phyloP scores from a whole-genome alignment of 169 alveolate genomes.

The Plasmodium sp. region DNA sequence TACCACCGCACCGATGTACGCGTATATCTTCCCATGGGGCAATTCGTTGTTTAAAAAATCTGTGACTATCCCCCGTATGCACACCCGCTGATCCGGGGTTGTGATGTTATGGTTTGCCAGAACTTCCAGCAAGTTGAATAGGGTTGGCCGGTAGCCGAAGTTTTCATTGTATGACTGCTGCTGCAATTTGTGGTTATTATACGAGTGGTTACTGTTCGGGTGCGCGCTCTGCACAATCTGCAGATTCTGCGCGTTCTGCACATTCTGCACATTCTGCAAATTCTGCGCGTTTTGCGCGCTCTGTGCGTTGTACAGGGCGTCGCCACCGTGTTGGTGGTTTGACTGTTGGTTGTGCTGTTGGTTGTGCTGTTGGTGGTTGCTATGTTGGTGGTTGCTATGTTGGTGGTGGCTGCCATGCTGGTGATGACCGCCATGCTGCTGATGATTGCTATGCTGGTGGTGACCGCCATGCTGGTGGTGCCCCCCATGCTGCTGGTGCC shows the following conservation, averaged over 20 bases:
- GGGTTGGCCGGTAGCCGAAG: slow-evolving; percentile 85
- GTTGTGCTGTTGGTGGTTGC: background rate
- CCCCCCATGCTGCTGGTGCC: background rate
- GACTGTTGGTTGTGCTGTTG: background rate
- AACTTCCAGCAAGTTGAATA: slow-evolving; percentile 88
- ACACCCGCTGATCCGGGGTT: slow-evolving; percentile 92
- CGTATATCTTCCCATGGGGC: slow-evolving; percentile 90
- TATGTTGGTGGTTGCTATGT: too few relatives aligned
- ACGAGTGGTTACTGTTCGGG: background rate
- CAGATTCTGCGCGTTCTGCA: background rate
- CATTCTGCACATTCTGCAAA: background rate
- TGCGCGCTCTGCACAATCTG: background rate
- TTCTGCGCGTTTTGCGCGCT: background rate
- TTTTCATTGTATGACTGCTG: slow-evolving; percentile 40
- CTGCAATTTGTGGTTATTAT: background rate
- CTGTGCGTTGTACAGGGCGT: background rate
- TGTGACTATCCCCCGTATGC: slow-evolving; percentile 90
- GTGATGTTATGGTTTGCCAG: slow-evolving; percentile 90
- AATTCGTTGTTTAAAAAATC: slow-evolving; percentile 89
- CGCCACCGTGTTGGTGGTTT: background rate
- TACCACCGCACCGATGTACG: slow-evolving; percentile 90
- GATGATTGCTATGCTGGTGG: background rate
- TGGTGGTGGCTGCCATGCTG: background rate
- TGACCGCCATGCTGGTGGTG: background rate
- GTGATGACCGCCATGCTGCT: background rate